Base-by-base conservation (phyloP, 305 asterid genomes). In the Solanum hybrid region DNA sequence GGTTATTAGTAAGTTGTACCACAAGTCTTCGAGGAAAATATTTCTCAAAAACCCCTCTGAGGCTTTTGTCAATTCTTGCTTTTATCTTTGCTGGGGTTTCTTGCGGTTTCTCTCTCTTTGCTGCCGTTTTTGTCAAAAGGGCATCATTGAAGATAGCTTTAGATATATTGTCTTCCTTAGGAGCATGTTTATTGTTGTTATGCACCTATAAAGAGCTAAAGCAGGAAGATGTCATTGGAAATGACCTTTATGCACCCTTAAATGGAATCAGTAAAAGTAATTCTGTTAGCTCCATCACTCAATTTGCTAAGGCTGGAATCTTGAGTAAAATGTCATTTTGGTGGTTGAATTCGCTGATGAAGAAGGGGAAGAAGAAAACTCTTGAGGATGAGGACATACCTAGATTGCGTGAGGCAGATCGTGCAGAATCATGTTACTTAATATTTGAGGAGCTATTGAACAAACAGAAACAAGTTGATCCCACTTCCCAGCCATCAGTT, bases 331-430 rank as follows among this genome's bases (percentile, higher is more conserved):
- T 92, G 76, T 93, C 97, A 5, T 97, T 97, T 91, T 95, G 97
- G 98, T 97, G 99, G 99, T 77, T 97, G 92, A 97, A 96, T 91
- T 95, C 98, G 8, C 86, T 97, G 92, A 95, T 97, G 98, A 94
- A 91, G 88, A 90, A 14, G 90, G 99, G 99, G 42, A 95, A 93
- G 90, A 96, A 94, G 91, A 94, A 94, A 90, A 92, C 97, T 51
- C 94, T 97, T 2, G 95, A 87, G 76, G 99, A 96, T 86, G 95
- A 94, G 87, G 98, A 97, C 90, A 94, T 97, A 87, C 98, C 98
- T 9, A 89, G 92, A 89, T 90, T 97, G 89, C 93, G 97, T 0
- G 92, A 90, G 92, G 94, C 89, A 34, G 99, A 96, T 87, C 90
- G 92, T 73, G 98, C 97, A 2, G 95, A 94, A 92, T 92, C 98